Conservation (phyloP, 768 basidiomycete species). For the Flagelloscypha sp. region DNA sequence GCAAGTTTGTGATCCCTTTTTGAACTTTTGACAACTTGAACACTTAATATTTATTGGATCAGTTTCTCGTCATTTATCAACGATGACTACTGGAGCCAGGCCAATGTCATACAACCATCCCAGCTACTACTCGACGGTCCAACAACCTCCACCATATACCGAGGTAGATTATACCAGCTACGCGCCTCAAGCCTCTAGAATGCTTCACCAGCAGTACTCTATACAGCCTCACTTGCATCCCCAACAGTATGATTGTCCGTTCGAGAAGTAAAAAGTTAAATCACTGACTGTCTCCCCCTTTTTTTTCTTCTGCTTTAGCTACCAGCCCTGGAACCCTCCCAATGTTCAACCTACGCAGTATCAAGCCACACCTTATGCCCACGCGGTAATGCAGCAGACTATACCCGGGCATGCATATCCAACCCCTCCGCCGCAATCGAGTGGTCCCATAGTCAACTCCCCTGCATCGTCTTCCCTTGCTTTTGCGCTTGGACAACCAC, state of each 20-base stretch:
- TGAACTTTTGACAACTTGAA: slow-evolving; percentile 5
- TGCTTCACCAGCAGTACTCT: slow-evolving; percentile 31
- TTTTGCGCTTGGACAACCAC: slow-evolving; percentile 52
- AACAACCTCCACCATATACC: slow-evolving; percentile 21
- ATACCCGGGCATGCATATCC: slow-evolving; percentile 60
- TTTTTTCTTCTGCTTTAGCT: slow-evolving; percentile 17
- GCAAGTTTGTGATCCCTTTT: not conserved
- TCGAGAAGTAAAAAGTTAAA: slow-evolving; percentile 9
- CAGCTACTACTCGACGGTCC: slow-evolving; percentile 35
- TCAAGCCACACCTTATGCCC: slow-evolving; percentile 49
- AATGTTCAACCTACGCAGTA: slow-evolving; percentile 41
- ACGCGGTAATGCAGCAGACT: slow-evolving; percentile 56
- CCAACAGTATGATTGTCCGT: slow-evolving; percentile 1
- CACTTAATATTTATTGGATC: slow-evolving; percentile 14
- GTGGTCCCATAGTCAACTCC: slow-evolving; percentile 53
- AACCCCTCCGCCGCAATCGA: slow-evolving; percentile 53
- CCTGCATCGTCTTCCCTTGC: slow-evolving; percentile 68
- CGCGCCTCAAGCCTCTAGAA: no score
- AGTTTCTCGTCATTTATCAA: slow-evolving; percentile 64
- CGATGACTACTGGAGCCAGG: slow-evolving; percentile 48
- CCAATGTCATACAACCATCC: slow-evolving; percentile 61
- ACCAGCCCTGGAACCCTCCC: slow-evolving; percentile 29
- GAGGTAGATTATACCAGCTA: no score
- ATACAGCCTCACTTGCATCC: slow-evolving; percentile 1
- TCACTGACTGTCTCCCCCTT: slow-evolving; percentile 41